These are phyloP conservation scores for Osmanthus fragrans DNA, from an alignment of 257 asterid genomes.

Conservation along the genomic window DNA sequence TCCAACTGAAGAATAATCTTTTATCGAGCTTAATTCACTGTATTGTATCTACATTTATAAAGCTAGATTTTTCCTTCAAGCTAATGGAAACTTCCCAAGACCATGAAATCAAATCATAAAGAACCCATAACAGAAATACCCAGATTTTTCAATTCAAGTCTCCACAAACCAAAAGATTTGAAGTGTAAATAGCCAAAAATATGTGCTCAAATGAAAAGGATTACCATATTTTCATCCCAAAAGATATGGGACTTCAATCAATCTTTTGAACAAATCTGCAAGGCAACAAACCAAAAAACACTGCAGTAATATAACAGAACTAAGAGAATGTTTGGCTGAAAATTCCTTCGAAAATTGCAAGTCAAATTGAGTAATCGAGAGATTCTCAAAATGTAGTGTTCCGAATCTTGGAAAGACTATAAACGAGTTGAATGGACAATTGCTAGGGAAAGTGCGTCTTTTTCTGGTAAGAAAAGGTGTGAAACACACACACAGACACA, in stretches of 20 bases:
- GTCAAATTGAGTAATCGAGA: not conserved
- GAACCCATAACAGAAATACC: constrained; percentile 12
- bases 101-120: constrained; percentile 19
- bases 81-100: constrained; percentile 15
- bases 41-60: not conserved
- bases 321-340: constrained; percentile 6
- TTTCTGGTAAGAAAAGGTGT: not conserved
- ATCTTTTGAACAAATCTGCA: constrained; percentile 35
- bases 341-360: not conserved
- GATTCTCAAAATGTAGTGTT: constrained; percentile 11
- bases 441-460: not conserved
- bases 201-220: constrained; percentile 17
- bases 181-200: constrained; percentile 23
- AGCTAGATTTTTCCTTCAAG: not conserved
- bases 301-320: constrained; percentile 19
- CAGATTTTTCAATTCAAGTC: constrained; percentile 16
- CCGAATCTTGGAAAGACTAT: constrained; percentile 34
- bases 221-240: constrained; percentile 39
- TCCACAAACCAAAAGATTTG: constrained; percentile 43
- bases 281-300: not conserved
- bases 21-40: not conserved
- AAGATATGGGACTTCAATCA: constrained; percentile 35
- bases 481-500: not conserved
- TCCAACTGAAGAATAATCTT: constrained; percentile 14
- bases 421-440: not conserved